These are phyloP conservation scores for Phytophthora citrophthora DNA, from an alignment of 352 stramenopile genomes.

Conservation along the genomic window DNA sequence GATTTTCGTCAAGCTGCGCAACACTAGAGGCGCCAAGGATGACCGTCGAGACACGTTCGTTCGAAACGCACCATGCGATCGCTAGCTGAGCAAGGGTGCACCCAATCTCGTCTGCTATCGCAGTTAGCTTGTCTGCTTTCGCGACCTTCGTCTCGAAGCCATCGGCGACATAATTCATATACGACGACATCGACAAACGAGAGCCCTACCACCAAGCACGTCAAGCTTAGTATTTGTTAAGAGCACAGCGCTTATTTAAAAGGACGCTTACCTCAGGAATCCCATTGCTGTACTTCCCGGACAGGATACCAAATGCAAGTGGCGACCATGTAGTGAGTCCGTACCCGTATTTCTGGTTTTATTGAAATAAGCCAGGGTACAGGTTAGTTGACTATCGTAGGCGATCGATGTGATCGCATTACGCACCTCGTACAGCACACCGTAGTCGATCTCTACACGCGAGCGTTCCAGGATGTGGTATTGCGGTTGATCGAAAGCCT, in stretches of 20 bases:
- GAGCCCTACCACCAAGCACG: constrained; percentile 29
- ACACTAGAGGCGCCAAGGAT: constrained; percentile 59
- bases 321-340: constrained; percentile 76
- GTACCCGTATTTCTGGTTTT: constrained; percentile 56
- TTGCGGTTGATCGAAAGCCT: constrained; percentile 65
- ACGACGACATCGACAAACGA: constrained; percentile 45
- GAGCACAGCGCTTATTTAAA: not conserved
- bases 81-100: constrained; percentile 55
- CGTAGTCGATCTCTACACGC: constrained; percentile 62
- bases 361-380: too few species aligned
- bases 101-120: constrained; percentile 41
- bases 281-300: constrained; percentile 78
- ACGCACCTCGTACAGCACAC: constrained; percentile 58
- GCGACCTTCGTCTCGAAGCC: constrained; percentile 32
- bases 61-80: constrained; percentile 60
- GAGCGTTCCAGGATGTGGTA: constrained; percentile 77
- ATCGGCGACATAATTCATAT: constrained; percentile 45
- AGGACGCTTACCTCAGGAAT: constrained; percentile 36
- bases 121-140: constrained; percentile 39
- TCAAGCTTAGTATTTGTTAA: too few species aligned
- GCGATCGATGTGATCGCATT: not conserved
- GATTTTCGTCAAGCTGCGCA: constrained; percentile 60
- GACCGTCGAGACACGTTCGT: constrained; percentile 56
- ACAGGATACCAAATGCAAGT: constrained; percentile 66
- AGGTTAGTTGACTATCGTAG: too few species aligned